Conservation (phyloP, 352 stramenopile species). For the Saprolegnia parasitica region DNA sequence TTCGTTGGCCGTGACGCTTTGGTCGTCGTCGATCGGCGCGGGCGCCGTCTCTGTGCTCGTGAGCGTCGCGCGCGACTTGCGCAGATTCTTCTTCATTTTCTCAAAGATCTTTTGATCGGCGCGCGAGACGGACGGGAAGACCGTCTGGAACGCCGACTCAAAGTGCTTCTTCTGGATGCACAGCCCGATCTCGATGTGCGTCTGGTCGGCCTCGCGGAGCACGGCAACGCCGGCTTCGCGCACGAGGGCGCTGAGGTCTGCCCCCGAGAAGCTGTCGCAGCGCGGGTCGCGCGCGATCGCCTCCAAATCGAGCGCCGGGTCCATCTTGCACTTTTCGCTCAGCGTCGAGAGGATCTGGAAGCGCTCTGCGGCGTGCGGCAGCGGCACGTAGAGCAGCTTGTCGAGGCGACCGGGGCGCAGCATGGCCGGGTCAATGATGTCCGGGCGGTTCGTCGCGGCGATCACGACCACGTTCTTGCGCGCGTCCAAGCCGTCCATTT, state of each 20-base stretch:
- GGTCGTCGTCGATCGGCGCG: too few relatives aligned
- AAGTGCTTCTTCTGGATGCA: constrained; percentile 68
- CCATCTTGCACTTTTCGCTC: constrained; percentile 61
- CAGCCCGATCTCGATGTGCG: constrained; percentile 36
- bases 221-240: constrained; percentile 95
- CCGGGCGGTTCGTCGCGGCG: constrained; percentile 92
- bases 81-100: constrained; percentile 86
- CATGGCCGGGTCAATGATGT: constrained; percentile 99
- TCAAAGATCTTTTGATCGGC: constrained; percentile 84
- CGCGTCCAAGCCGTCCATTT: constrained; percentile 98
- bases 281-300: constrained; percentile 83
- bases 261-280: constrained; percentile 95
- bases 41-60: not conserved
- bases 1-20: too few relatives aligned
- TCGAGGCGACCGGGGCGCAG: constrained; percentile 96
- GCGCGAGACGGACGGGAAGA: constrained; percentile 80
- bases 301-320: constrained; percentile 83
- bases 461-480: constrained; percentile 96
- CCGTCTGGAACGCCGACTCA: constrained; percentile 60
- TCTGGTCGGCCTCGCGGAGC: constrained; percentile 67
- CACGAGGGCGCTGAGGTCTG: constrained; percentile 95
- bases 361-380: constrained; percentile 80
- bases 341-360: constrained; percentile 91
- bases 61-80: constrained; percentile 47
- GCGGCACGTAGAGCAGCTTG: constrained; percentile 97